These are phyloP conservation scores for Clonostachys chloroleuca DNA, from an alignment of 2,329 filamentous ascomycete genomes.

Conservation along the genomic window DNA sequence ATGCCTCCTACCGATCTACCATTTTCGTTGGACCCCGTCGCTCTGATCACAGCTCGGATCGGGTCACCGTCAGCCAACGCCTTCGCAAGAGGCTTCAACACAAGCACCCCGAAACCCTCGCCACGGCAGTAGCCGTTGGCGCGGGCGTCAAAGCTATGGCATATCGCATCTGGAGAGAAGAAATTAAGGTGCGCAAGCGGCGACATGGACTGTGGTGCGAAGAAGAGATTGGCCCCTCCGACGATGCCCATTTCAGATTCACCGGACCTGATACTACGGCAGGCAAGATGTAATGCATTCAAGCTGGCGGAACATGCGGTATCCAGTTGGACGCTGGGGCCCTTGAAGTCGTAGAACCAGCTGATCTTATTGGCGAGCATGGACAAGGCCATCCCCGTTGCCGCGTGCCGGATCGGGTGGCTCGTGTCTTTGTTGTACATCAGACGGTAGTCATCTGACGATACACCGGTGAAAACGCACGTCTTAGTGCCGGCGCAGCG, in stretches of 20 bases:
- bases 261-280: constrained; percentile 36
- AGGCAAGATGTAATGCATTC: constrained; percentile 40
- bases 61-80: constrained; percentile 51
- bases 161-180: neutral
- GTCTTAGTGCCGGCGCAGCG: constrained; percentile 1
- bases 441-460: constrained; percentile 1
- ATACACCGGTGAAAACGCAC: constrained; percentile 1
- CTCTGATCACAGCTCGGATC: constrained; percentile 42
- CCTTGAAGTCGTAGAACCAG: constrained; percentile 47
- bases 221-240: neutral
- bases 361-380: constrained; percentile 47
- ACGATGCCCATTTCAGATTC: neutral
- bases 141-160: neutral
- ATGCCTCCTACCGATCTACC: constrained; percentile 43
- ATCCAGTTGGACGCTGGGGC: constrained; percentile 44
- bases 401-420: constrained; percentile 17
- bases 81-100: constrained; percentile 52
- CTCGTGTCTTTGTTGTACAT: neutral
- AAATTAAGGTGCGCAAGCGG: constrained; percentile 5
- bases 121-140: constrained; percentile 53
- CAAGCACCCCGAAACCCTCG: constrained; percentile 50
- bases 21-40: constrained; percentile 49
- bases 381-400: constrained; percentile 15
- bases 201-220: constrained; percentile 7
- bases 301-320: constrained; percentile 45